phyloP scores from a whole-genome alignment of 2,329 filamentous ascomycete species.

The Penicillium freii region DNA sequence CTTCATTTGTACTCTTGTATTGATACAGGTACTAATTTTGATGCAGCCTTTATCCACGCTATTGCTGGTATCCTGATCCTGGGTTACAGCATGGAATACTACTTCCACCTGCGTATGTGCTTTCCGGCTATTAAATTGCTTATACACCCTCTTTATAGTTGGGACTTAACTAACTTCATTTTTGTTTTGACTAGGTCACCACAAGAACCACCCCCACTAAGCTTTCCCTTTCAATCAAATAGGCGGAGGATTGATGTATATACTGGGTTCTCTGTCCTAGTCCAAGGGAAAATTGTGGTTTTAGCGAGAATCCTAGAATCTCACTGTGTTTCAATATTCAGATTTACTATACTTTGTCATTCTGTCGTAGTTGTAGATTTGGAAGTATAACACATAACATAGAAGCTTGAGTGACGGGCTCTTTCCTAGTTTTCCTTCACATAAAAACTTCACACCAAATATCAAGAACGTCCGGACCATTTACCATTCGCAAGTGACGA shows the following conservation, averaged over 20 bases:
- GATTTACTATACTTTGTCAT: not conserved
- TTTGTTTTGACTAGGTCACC: conserved; percentile 67
- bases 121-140: not conserved
- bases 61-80: conserved; percentile 74
- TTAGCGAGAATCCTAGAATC: conserved; percentile 22
- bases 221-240: conserved; percentile 22
- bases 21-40: conserved; percentile 13
- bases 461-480: not conserved
- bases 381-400: not conserved
- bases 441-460: not conserved
- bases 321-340: conserved; percentile 23
- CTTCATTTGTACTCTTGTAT: not conserved
- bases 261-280: conserved; percentile 36
- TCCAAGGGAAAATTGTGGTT: conserved; percentile 33
- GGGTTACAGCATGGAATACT: conserved; percentile 98
- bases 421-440: not conserved
- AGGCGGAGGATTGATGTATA: conserved; percentile 41
- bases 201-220: conserved; percentile 99
- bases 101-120: conserved; percentile 96
- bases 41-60: conserved; percentile 79
- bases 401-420: not conserved
- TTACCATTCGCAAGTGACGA: not conserved
- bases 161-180: conserved; percentile 10
- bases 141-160: not conserved
- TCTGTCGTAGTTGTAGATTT: conserved; percentile 5